Conservation (phyloP, 2,329 filamentous ascomycete species). For the Trichoderma harzianum region DNA sequence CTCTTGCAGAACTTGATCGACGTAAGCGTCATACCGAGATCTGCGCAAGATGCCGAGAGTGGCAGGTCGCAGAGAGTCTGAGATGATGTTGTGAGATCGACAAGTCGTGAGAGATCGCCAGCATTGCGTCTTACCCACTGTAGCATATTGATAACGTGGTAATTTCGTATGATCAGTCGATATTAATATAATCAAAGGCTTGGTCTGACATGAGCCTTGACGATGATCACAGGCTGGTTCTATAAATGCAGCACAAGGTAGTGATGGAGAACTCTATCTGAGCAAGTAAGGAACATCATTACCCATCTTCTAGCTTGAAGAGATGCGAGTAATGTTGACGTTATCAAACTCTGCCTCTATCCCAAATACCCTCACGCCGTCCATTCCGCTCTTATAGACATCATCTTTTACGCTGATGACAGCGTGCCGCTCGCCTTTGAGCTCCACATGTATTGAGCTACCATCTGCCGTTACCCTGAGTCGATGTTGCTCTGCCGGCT, state of each 20-base stretch:
- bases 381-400: conserved; percentile 19
- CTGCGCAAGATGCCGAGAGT: background rate
- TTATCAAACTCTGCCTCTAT: conserved; percentile 24
- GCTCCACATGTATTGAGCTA: conserved; percentile 19
- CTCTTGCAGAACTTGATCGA: background rate
- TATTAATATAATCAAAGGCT: background rate
- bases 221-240: background rate
- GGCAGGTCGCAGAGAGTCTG: background rate
- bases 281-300: background rate
- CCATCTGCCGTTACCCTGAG: conserved; percentile 19
- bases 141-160: background rate
- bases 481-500: conserved; percentile 9
- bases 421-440: conserved; percentile 17
- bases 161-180: background rate
- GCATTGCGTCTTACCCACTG: background rate
- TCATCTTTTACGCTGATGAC: conserved; percentile 19
- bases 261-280: no score
- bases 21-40: conserved; percentile 3
- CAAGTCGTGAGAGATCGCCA: background rate
- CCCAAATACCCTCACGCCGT: conserved; percentile 22
- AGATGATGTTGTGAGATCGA: background rate
- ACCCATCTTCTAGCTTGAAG: background rate
- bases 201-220: background rate
- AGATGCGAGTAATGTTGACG: conserved; percentile 18
- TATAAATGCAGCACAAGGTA: background rate